Evolutionary conservation across 108 stramenopile species (phyloP), one percentile per base, ranked within the genome.

Genomic region (Cylindrotheca closterium): DNA sequence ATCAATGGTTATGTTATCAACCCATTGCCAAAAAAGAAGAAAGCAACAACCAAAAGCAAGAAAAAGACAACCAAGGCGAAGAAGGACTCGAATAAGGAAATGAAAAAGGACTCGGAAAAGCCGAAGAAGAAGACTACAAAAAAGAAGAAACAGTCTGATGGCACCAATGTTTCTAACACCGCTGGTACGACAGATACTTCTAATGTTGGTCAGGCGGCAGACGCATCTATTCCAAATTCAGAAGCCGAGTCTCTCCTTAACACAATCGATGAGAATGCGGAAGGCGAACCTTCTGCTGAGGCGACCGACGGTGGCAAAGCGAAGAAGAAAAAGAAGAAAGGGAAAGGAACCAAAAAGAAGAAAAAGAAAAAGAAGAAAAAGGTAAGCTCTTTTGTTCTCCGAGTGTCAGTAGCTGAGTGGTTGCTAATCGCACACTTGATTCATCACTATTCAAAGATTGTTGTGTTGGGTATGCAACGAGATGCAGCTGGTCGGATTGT

Each of bases 401-500:
- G n/a, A n/a, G n/a, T n/a, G n/a, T n/a, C n/a, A n/a, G n/a, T n/a
- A n/a, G n/a, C n/a, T n/a, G n/a, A n/a, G n/a, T n/a, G n/a, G n/a
- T n/a, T n/a, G n/a, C n/a, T n/a, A n/a, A n/a, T n/a, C n/a, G n/a
- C n/a, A n/a, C n/a, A n/a, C n/a, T n/a, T n/a, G n/a, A n/a, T n/a
- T n/a, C n/a, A n/a, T n/a, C n/a, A n/a, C n/a, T n/a, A n/a, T n/a
- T n/a, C n/a, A n/a, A n/a, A n/a, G n/a, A n/a, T n/a, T n/a, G n/a
- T n/a, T n/a, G n/a, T n/a, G n/a, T n/a, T n/a, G 21, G 15, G 25
- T 21, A 57, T 55, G 0, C 60, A 32, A 29, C 58, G 70, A 45
- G 62, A 71, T 42, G 59, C 65, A 27, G 8, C 55, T 17, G 70
- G 70, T 4, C 55, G 30, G 29, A 29, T 71, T 12, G 45, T 30